Conservation (phyloP, 2,329 filamentous ascomycete species). For the Dactylellina haptotyla region DNA sequence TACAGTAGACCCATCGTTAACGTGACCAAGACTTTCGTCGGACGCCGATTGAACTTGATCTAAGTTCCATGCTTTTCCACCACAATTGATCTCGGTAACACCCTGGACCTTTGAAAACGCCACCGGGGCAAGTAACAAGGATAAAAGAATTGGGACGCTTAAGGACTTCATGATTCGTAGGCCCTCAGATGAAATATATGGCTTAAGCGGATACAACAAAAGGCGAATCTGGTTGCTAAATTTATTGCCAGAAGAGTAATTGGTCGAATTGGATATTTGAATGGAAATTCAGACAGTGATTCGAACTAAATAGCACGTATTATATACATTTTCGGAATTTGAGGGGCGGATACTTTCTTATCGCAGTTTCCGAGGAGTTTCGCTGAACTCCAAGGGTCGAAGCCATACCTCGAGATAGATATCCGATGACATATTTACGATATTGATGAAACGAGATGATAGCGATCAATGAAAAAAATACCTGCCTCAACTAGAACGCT, state of each 20-base stretch:
- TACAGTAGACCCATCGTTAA: slow-evolving; percentile 55
- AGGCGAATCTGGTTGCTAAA: too few species aligned
- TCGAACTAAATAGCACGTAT: not conserved
- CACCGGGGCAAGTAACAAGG: slow-evolving; percentile 23
- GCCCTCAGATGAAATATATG: too few species aligned
- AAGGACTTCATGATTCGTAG: too few species aligned
- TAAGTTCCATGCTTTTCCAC: slow-evolving; percentile 33
- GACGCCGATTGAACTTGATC: slow-evolving; percentile 54
- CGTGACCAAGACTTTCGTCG: slow-evolving; percentile 53
- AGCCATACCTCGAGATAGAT: not conserved
- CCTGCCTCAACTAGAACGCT: slow-evolving; percentile 28
- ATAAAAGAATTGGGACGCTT: slow-evolving; percentile 28
- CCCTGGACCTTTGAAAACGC: slow-evolving; percentile 43
- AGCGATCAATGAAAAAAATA: slow-evolving; percentile 1
- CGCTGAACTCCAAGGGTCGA: not conserved
- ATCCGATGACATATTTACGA: slow-evolving; percentile 3
- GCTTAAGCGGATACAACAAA: too few species aligned
- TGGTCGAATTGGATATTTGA: too few species aligned
- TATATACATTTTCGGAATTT: not conserved
- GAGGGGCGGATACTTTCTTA: slow-evolving; percentile 13
- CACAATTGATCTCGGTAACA: slow-evolving; percentile 50
- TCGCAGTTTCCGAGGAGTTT: not conserved
- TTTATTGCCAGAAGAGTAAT: too few species aligned
- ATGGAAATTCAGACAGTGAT: not conserved
- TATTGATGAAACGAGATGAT: slow-evolving; percentile 37